A percentile compares a stretch with the other conserved stretches of the same genome.
Conservation (phyloP, 768 basidiomycete species). For the Tubosaeta sp. region DNA sequence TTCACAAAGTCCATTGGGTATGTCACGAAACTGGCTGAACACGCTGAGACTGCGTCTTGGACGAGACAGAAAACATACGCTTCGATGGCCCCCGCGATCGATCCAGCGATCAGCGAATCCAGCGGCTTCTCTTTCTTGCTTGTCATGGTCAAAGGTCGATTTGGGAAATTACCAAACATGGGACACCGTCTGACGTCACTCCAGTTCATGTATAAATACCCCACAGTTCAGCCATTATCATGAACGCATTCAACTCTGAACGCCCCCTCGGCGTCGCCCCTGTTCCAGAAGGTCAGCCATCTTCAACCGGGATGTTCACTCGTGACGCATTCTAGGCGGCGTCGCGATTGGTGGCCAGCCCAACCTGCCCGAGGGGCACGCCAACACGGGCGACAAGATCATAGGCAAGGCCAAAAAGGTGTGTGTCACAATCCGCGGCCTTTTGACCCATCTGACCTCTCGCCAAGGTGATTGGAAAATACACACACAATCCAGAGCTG, state of each 20-base stretch:
- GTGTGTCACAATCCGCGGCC: neutral
- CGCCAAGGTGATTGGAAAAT: slow-evolving; percentile 47
- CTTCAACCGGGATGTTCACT: neutral
- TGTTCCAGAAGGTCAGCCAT: slow-evolving; percentile 28
- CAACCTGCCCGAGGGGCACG: slow-evolving; percentile 32
- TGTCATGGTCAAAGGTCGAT: slow-evolving; percentile 31
- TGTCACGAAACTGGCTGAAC: slow-evolving; percentile 64
- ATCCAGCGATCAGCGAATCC: slow-evolving; percentile 86
- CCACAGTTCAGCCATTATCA: slow-evolving; percentile 34
- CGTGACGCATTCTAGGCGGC: slow-evolving; percentile 21
- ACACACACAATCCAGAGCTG: slow-evolving; percentile 42
- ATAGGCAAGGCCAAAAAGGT: slow-evolving; percentile 60
- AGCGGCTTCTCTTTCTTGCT: slow-evolving; percentile 74
- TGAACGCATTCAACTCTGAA: slow-evolving; percentile 28
- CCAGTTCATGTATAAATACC: slow-evolving; percentile 11
- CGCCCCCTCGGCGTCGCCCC: slow-evolving; percentile 38
- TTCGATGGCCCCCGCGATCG: slow-evolving; percentile 90
- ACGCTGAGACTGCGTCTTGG: slow-evolving; percentile 24
- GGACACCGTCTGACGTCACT: slow-evolving; percentile 12
- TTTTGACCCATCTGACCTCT: neutral
- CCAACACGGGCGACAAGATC: slow-evolving; percentile 48
- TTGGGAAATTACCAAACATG: slow-evolving; percentile 2
- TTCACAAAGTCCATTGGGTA: slow-evolving; percentile 93
- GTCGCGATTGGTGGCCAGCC: slow-evolving; percentile 24
- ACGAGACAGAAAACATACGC: slow-evolving; percentile 51